Evolutionary conservation across 192 early-diverging fungal genomes (phyloP).

Genomic region (Phycomyces nitens): DNA sequence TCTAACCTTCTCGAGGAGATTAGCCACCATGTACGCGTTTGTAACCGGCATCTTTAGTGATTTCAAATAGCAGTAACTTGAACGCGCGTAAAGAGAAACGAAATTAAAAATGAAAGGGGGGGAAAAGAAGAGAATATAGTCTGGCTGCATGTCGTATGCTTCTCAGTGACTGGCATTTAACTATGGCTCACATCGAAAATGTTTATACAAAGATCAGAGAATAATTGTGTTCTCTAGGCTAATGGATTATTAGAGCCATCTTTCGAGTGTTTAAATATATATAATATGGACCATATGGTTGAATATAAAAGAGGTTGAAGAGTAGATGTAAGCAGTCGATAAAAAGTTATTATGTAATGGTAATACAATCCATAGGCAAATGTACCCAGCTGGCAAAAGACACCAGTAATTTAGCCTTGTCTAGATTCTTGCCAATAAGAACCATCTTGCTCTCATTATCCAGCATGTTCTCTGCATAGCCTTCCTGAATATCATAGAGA

Average conservation of each 20-base stretch:
- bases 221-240: too few relatives aligned
- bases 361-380: not conserved
- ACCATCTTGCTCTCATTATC: constrained; percentile 35
- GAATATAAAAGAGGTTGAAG: too few relatives aligned
- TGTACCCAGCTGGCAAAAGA: constrained; percentile 20
- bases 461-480: constrained; percentile 15
- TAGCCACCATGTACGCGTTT: constrained; percentile 63
- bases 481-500: constrained; percentile 61
- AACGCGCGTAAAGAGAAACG: not conserved
- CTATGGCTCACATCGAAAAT: not conserved
- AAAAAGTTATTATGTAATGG: not conserved
- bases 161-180: not conserved
- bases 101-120: not conserved
- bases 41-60: constrained; percentile 38
- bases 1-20: constrained; percentile 67
- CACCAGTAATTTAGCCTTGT: constrained; percentile 11
- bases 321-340: too few relatives aligned
- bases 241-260: too few relatives aligned
- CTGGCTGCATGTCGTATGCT: not conserved
- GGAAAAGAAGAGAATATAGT: not conserved
- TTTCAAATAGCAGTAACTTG: not conserved
- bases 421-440: constrained; percentile 35
- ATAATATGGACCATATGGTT: too few relatives aligned
- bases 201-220: too few relatives aligned
- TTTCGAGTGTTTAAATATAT: too few relatives aligned